Evolutionary conservation across 306 rosid species (phyloP).

Genomic region (Trifolium subterraneum): DNA sequence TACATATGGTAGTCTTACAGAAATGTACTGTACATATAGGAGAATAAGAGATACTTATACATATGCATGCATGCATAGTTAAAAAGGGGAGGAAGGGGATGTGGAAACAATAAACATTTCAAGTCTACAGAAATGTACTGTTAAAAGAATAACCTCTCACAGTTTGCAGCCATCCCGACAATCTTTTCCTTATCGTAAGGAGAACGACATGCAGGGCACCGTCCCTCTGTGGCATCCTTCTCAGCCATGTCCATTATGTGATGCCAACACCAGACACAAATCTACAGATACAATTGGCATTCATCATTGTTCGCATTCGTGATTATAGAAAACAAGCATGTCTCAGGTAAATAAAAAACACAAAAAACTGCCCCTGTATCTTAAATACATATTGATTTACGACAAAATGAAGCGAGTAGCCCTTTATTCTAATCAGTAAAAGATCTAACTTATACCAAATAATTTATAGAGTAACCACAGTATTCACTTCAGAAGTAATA

Average conservation of each 20-base stretch:
- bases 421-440: constrained; percentile 13
- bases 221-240: constrained; percentile 92
- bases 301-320: neutral
- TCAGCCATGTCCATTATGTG: constrained; percentile 97
- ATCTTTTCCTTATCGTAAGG: constrained; percentile 95
- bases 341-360: constrained; percentile 8
- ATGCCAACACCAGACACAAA: constrained; percentile 99
- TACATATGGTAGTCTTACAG: too few species aligned
- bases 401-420: constrained; percentile 1
- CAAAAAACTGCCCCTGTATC: neutral
- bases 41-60: constrained; percentile 2
- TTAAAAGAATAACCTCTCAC: constrained; percentile 67
- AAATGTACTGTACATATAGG: too few species aligned
- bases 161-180: constrained; percentile 91
- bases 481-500: constrained; percentile 9
- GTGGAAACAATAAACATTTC: constrained; percentile 7
- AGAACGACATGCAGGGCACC: constrained; percentile 97
- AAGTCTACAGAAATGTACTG: constrained; percentile 32
- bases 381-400: constrained; percentile 12
- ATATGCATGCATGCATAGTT: constrained; percentile 4
- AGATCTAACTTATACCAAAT: neutral
- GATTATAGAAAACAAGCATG: neutral
- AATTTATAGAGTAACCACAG: constrained; percentile 9
- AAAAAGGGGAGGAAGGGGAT: constrained; percentile 10
- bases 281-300: constrained; percentile 51